Evolutionary conservation across 2,329 filamentous ascomycete genomes (phyloP).

Genomic region (Chrysosporium queenslandicum): DNA sequence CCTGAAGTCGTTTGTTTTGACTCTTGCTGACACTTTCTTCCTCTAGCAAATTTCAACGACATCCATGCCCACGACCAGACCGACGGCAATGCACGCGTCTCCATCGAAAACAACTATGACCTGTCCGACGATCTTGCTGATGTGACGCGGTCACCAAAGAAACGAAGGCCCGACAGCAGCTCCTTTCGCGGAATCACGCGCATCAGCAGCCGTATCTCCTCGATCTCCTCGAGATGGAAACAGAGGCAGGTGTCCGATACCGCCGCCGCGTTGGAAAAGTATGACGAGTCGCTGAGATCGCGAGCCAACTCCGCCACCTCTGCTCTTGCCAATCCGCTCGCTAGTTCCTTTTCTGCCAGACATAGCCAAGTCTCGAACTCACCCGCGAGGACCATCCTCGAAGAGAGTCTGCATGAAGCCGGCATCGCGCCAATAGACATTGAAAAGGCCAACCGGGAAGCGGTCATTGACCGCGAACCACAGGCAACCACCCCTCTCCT

Average conservation of each 20-base stretch:
- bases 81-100: constrained; percentile 26
- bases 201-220: constrained; percentile 59
- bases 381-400: constrained; percentile 54
- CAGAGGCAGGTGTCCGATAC: constrained; percentile 31
- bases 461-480: constrained; percentile 48
- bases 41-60: constrained; percentile 32
- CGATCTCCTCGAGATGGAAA: constrained; percentile 48
- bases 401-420: constrained; percentile 42
- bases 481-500: constrained; percentile 73
- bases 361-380: constrained; percentile 52
- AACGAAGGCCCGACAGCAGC: constrained; percentile 43
- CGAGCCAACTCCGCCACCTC: constrained; percentile 37
- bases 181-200: constrained; percentile 50
- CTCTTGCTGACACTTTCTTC: too few relatives aligned
- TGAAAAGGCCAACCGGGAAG: constrained; percentile 42
- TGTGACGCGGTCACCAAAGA: constrained; percentile 47
- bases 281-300: constrained; percentile 29
- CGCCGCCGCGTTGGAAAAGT: constrained; percentile 23
- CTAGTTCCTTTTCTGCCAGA: constrained; percentile 30
- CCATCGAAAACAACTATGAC: constrained; percentile 31
- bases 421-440: constrained; percentile 44
- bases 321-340: constrained; percentile 29
- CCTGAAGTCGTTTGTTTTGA: too few relatives aligned
- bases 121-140: constrained; percentile 56
- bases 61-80: constrained; percentile 20